Evolutionary conservation across 306 rosid species (phyloP).

Genomic region (Quercus suber): DNA sequence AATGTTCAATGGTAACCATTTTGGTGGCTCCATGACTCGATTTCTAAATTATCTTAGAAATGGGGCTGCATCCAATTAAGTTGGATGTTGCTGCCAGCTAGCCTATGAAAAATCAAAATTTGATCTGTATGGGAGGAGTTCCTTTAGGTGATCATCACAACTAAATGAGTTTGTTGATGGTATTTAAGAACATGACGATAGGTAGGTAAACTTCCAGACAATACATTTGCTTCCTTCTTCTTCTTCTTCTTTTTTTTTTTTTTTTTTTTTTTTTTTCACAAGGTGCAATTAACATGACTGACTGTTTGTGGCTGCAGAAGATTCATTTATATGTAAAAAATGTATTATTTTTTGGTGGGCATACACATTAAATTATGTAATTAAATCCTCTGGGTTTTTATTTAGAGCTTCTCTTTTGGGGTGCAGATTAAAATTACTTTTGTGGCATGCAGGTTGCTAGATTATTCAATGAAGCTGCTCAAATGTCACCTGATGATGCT

Average conservation of each 20-base stretch:
- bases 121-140: not conserved
- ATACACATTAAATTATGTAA: not conserved
- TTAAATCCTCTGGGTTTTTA: not conserved
- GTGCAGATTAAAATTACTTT: not conserved
- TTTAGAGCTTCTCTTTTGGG: not conserved
- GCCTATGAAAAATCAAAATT: not conserved
- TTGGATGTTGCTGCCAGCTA: not conserved
- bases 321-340: not conserved
- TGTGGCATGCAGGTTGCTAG: slow-evolving; percentile 61
- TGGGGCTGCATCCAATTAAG: not conserved
- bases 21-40: not conserved
- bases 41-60: not conserved
- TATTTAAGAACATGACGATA: not conserved
- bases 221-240: no score
- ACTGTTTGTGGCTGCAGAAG: not conserved
- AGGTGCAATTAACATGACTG: not conserved
- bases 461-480: slow-evolving; percentile 90
- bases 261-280: not conserved
- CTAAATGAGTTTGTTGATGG: not conserved
- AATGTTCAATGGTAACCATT: not conserved
- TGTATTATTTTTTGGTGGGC: not conserved
- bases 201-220: no score
- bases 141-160: not conserved
- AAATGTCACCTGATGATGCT: slow-evolving; percentile 82
- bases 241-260: no score